Evolutionary conservation across 2,329 filamentous ascomycete species (phyloP), one percentile per base, ranked within the genome.

Genomic region (Eutypella sp.): DNA sequence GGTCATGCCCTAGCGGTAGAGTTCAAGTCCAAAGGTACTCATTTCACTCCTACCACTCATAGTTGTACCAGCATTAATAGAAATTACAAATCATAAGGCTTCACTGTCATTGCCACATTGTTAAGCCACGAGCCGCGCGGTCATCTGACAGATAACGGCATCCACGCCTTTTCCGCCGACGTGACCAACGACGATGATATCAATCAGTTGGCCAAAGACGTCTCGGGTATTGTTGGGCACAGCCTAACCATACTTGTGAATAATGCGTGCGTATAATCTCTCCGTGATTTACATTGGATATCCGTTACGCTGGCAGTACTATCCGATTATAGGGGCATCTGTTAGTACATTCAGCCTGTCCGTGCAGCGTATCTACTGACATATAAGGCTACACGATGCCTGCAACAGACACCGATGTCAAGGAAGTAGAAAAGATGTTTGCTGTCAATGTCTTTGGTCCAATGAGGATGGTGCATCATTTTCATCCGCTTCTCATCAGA

Each of bases 381-480:
- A 29, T 7, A 13, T 8, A 8, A 34, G 31, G 31, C 36, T 45
- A 45, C 22, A 45, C 43, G 24, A 45, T 45, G 43, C 27, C 43
- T 7, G 43, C 37, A 16, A 31, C 22, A 13, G 43, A 45, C 29
- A 45, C 43, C 23, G 36, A 45, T 11, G 25, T 45, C 6, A n/a
- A n/a, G n/a, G 23, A 45, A 22, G 43, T 45, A 11, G 43, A 45
- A 40, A 45, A 45, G 43, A 45, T 45, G 43, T 45, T 45, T 22
- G 36, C 36, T 10, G 43, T 45, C 43, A 45, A 45, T 20, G 43
- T 45, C 7, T 45, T 45, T 29, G 43, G 43, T 2, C 43, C 43
- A 15, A 45, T 45, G 43, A 20, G 43, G 15, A 37, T 45, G 16
- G 43, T 45, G 4, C 43, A 41, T 3, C 4, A n/a, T 8, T 36